phyloP scores from a whole-genome alignment of 2,329 filamentous ascomycete genomes.

The Fusarium buxicola region DNA sequence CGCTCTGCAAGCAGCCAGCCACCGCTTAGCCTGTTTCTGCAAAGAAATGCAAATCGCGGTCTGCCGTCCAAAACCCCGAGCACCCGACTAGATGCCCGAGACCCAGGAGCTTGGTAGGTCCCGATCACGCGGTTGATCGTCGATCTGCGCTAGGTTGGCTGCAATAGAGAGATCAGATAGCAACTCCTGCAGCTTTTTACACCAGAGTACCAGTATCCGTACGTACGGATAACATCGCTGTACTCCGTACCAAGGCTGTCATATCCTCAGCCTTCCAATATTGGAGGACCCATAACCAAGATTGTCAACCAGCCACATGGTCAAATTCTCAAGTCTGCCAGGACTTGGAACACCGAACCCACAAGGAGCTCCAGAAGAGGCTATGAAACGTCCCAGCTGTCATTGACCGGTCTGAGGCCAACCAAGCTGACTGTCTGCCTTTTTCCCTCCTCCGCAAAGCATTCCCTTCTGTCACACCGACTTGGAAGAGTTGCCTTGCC shows the following conservation, averaged over 20 bases:
- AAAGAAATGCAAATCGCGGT: background rate
- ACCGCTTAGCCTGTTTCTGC: constrained; percentile 2
- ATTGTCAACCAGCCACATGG: constrained; percentile 2
- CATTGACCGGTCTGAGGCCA: constrained; percentile 13
- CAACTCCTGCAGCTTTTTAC: background rate
- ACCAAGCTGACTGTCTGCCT: constrained; percentile 1
- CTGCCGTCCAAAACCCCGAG: background rate
- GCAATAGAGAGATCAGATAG: background rate
- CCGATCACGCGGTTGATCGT: constrained; percentile 2
- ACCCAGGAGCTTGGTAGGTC: constrained; percentile 30
- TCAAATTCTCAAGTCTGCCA: constrained; percentile 2
- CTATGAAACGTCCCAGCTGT: background rate
- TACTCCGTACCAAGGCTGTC: no score
- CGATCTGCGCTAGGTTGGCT: background rate
- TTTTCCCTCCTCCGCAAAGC: background rate
- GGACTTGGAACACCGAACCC: constrained; percentile 13
- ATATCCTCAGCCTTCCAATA: background rate
- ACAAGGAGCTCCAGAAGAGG: background rate
- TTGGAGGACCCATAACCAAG: background rate
- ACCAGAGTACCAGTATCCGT: no score
- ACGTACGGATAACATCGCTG: no score
- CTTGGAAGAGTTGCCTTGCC: background rate
- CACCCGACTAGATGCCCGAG: constrained; percentile 9
- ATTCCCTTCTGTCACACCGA: constrained; percentile 23
- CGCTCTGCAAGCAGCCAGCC: constrained; percentile 5